A percentile compares a stretch with the other conserved stretches of the same genome.
These are phyloP conservation scores for Pseudopithomyces maydicus DNA, from an alignment of 2,329 filamentous ascomycete species.

Conservation along the genomic window DNA sequence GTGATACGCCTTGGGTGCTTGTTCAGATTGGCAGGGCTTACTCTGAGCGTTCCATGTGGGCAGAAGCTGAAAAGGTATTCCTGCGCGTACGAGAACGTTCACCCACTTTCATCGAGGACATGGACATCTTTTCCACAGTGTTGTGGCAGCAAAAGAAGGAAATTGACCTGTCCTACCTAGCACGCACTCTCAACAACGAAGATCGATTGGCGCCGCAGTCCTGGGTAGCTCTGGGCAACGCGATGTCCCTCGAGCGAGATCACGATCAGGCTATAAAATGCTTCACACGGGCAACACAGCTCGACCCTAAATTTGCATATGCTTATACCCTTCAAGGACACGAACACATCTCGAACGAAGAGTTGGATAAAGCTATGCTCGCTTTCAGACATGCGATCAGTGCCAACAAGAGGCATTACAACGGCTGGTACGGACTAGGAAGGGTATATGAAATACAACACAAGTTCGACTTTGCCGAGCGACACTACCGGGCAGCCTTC, in stretches of 20 bases:
- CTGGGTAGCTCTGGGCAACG: constrained; percentile 95
- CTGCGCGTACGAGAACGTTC: constrained; percentile 76
- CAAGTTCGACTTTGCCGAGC: constrained; percentile 87
- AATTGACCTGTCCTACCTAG: constrained; percentile 87
- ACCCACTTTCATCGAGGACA: constrained; percentile 85
- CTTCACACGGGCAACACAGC: constrained; percentile 91
- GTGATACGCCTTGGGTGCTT: constrained; percentile 92
- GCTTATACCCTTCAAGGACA: constrained; percentile 95
- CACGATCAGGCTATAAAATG: constrained; percentile 94
- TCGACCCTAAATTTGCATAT: constrained; percentile 90
- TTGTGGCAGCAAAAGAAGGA: constrained; percentile 97
- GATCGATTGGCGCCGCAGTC: constrained; percentile 91
- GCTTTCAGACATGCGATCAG: constrained; percentile 86
- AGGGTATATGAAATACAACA: constrained; percentile 87
- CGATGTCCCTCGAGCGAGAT: constrained; percentile 88
- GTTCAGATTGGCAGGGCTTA: constrained; percentile 88
- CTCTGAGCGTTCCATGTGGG: constrained; percentile 87
- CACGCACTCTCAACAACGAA: constrained; percentile 85
- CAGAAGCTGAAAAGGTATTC: constrained; percentile 86
- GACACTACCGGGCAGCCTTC: constrained; percentile 87
- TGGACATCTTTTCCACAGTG: constrained; percentile 98
- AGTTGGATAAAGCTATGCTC: constrained; percentile 91
- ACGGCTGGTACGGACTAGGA: constrained; percentile 93
- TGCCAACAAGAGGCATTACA: constrained; percentile 89
- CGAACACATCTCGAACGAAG: constrained; percentile 93